Base-by-base conservation (phyloP, 2,329 filamentous ascomycete species). In the Fusarium liriodendri region DNA sequence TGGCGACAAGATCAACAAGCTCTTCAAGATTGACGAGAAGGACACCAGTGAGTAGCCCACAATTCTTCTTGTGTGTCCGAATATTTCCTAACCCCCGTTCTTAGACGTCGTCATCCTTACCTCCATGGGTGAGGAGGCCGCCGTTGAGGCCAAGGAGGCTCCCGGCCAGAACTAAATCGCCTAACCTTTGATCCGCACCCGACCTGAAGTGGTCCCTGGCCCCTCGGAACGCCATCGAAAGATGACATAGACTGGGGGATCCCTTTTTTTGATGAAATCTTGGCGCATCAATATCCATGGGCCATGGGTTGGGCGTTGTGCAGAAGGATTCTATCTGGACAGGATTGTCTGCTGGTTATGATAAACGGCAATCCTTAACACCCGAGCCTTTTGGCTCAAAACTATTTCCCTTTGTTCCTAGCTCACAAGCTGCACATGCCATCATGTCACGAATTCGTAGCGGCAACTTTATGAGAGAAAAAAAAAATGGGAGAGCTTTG, bases 111-210 rank as follows among this genome's bases (percentile, higher is more conserved):
- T 96, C 80, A 91, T 99, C 84, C 93, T 97, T 83, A 94, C 94
- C 81, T 92, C 97, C 84, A 99, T 99, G 97, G 94, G 94, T 83
- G 96, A 99, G 88, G 94, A 98, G 90, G 87, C 90, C 80, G 93
- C 92, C 82, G 93, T 98, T 84, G 95, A 98, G 84, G 93, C 92
- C 87, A 98, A 98, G 92, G 95, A 98, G 88, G 94, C 94, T 85
- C 92, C 94, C 85, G 79, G 79, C 71, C 73, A 77, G 70, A 66
- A 70, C 66, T 82, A 81, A 80, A 73, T 60, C 47, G 66, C 55
- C 62, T 71, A 62, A 65, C 61, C 66, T 69, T 64, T 67, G 52
- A 67, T 71, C 65, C 71, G 71, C 76, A 76, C 72, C 72, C 76
- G 62, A 66, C 71, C 70, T 74, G 67, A 64, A 70, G 69, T 75